Conservation (phyloP, 2,329 filamentous ascomycete species). For the Fusarium tjaetaba region DNA sequence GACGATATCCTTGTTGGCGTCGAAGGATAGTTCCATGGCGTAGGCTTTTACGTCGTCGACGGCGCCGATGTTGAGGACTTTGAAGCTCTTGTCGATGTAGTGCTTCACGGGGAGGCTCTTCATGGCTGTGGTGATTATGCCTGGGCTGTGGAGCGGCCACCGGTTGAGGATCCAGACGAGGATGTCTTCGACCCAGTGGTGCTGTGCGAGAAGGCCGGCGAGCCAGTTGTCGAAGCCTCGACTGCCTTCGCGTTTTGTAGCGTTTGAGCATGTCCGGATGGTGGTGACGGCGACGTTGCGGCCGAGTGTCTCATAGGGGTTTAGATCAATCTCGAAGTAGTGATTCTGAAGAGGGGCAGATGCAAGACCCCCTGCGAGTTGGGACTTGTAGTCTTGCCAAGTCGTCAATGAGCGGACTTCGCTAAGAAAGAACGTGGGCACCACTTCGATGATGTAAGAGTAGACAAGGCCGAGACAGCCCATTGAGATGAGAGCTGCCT, state of each 20-base stretch:
- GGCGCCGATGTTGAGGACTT: not conserved
- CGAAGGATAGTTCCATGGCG: not conserved
- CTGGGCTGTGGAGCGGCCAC: not conserved
- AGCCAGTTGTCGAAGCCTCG: not conserved
- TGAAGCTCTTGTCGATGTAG: not conserved
- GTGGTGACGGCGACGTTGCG: not conserved
- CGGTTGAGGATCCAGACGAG: not conserved
- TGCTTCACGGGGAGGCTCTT: not conserved
- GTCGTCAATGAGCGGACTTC: not conserved
- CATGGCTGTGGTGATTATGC: not conserved
- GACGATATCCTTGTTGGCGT: not conserved
- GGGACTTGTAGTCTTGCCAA: not conserved
- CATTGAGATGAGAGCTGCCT: not conserved
- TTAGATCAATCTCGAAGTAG: not conserved
- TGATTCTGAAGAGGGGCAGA: not conserved
- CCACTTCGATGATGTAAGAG: not conserved
- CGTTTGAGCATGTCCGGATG: fast-evolving
- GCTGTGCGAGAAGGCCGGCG: not conserved
- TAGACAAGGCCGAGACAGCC: not conserved
- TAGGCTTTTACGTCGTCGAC: not conserved
- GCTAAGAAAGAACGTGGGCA: not conserved
- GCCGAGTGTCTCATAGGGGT: not conserved
- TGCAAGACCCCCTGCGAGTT: not conserved
- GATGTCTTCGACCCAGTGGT: not conserved
- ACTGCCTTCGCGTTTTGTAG: not conserved